Base-by-base conservation (phyloP, 345 rosid species). In the Populus deltoides region DNA sequence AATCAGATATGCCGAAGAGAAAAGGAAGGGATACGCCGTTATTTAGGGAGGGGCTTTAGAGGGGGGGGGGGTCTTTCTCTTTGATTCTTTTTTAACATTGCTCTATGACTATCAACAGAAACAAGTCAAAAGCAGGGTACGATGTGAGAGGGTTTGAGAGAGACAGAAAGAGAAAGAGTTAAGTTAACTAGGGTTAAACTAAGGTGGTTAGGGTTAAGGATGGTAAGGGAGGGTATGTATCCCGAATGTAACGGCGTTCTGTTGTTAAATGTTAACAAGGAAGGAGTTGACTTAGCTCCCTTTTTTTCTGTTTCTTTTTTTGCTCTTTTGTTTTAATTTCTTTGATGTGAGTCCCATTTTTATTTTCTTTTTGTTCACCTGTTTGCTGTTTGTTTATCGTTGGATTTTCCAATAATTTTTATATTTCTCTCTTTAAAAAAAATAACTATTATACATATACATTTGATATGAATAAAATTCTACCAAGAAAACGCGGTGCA, bases 241-340 rank as follows among this genome's bases (percentile, higher is more conserved):
- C 51, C 73, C 70, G 63, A 29, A 7, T 35, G 55, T 72, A 82
- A 80, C 88, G 82, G 71, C 82, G 82, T 72, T 7, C 25, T 11
- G 0, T 15, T 18, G 8, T 10, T 29, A n/a, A 49, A 7, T 18
- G 8, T 10, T 29, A n/a, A 49, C 55, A 66, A 59, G 78, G 76
- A 38, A 41, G 12, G 72, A n/a, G 16, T 47, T 38, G 47, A 27
- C 72, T n/a, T 4, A 57, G 20, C 49, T 59, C 8, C 85, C 25
- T 27, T 15, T 10, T 12, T 2, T 69, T 74, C 49, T 70, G 29
- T 51, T 53, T 68, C 33, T 47, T 3, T n/a, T 12, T 55, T 24
- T 7, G 36, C 36, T 33, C 36, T 41, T 6, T 8, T 61, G 24
- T 45, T 57, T 39, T 74, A 10, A 49, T 72, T 33, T 57, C 43